Evolutionary conservation across 768 basidiomycete species (phyloP), one percentile per base, ranked within the genome.

Genomic region (Russula sp.): DNA sequence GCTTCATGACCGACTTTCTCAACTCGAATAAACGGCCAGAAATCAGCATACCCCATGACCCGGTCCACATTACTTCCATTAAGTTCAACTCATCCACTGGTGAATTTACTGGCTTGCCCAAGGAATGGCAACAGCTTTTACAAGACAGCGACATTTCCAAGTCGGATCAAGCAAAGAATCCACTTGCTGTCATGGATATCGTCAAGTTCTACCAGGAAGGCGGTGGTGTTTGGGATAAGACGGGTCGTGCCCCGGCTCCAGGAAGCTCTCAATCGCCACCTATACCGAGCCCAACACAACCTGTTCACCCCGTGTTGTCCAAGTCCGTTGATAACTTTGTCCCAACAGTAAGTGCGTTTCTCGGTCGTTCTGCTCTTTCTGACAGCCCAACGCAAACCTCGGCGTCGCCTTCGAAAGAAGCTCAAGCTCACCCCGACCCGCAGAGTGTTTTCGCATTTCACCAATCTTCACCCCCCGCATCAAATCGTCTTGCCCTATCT

Each of bases 41-140:
- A 75, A 98, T 99, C 78, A 93, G 89, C 72, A 95, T 93, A 0
- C 95, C 96, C 0, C 98, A 96, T 72, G 97, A 99, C 75, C 97
- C 96, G 36, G 96, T 98, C 43, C 96, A 98, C 77, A 87, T 99
- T 69, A 98, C 97, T 3, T 97, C 98, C 72, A 96, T 99, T 71
- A 96, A 95, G 61, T 98, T 98, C 84, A 98, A 99, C 74, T 91
- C 92, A 7, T 96, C 93, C 59, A 98, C 96, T 0, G 97, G 97
- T 61, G 96, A 99, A 75, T 98, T 95, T 76, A 94, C 93, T 9
- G 97, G 97, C 2, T 80, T 99, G 36, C 97, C 97, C 3, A 96
- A 96, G 74, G 96, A 98, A 77, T 99, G 97, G 97, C 97, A 99
- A 71, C 93, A 98, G 73, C 81, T 98, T 5, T 75, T 99, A 51